Evolutionary conservation across 495 filamentous ascomycete genomes (phyloP).

Genomic region (Delitschia confertaspora): DNA sequence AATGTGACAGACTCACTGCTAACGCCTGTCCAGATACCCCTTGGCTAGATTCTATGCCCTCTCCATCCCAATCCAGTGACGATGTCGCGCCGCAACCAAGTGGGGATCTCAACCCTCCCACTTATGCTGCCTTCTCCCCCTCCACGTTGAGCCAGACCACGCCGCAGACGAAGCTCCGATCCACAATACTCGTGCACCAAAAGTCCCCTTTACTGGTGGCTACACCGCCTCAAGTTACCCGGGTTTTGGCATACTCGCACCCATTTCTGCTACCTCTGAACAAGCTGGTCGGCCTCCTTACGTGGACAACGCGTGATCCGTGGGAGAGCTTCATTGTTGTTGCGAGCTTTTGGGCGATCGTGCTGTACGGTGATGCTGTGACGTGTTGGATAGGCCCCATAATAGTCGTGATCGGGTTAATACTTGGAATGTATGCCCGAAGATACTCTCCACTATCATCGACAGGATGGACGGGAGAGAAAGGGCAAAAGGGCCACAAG

Average conservation of each 20-base stretch:
- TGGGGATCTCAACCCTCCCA: slow-evolving; percentile 54
- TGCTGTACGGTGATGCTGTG: slow-evolving; percentile 75
- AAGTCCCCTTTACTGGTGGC: slow-evolving; percentile 89
- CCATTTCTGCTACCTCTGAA: slow-evolving; percentile 85
- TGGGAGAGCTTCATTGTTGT: slow-evolving; percentile 96
- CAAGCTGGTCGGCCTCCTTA: slow-evolving; percentile 69
- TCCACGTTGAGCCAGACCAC: slow-evolving; percentile 60
- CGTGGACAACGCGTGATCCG: slow-evolving; percentile 86
- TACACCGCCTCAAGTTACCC: slow-evolving; percentile 86
- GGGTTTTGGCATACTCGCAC: slow-evolving; percentile 86
- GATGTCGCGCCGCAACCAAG: slow-evolving; percentile 23
- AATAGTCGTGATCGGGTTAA: slow-evolving; percentile 65
- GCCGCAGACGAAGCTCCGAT: slow-evolving; percentile 64
- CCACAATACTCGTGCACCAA: slow-evolving; percentile 88
- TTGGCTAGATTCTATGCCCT: slow-evolving; percentile 29
- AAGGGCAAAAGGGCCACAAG: slow-evolving; percentile 44
- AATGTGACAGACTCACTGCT: slow-evolving; percentile 4
- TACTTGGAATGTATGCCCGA: slow-evolving; percentile 85
- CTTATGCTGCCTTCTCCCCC: slow-evolving; percentile 80
- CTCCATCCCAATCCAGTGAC: slow-evolving; percentile 31
- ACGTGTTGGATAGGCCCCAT: slow-evolving; percentile 75
- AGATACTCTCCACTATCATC: slow-evolving; percentile 85
- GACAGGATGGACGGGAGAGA: slow-evolving; percentile 61
- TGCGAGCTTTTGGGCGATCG: slow-evolving; percentile 70
- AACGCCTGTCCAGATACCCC: slow-evolving; percentile 25